Conservation (phyloP, 1,284 basidiomycete species). For the Cryptococcus wingfieldii region DNA sequence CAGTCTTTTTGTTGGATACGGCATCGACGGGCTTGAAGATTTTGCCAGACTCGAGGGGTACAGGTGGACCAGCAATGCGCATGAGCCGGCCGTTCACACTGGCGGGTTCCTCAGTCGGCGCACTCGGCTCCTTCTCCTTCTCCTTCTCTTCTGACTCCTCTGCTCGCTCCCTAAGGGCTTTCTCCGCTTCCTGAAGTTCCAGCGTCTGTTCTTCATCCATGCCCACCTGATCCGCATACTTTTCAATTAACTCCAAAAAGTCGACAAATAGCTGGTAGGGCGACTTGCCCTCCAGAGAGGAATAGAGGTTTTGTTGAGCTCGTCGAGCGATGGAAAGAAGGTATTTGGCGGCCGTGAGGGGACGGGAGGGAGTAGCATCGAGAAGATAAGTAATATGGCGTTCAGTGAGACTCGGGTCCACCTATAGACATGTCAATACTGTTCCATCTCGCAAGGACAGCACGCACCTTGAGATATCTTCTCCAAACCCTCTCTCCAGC, state of each 20-base stretch:
- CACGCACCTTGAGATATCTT: conserved; percentile 67
- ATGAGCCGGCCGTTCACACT: conserved; percentile 63
- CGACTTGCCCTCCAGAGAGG: conserved; percentile 88
- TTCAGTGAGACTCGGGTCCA: conserved; percentile 82
- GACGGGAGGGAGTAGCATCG: conserved; percentile 65
- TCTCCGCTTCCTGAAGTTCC: conserved; percentile 41
- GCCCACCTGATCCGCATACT: conserved; percentile 87
- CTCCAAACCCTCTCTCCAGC: conserved; percentile 84
- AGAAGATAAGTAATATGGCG: conserved; percentile 75
- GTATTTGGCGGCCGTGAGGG: conserved; percentile 90
- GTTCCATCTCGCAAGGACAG: neutral
- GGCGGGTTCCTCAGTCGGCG: conserved; percentile 50
- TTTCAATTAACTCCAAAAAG: conserved; percentile 88
- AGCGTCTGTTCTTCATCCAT: conserved; percentile 73
- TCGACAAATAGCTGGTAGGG: conserved; percentile 90
- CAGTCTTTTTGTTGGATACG: conserved; percentile 47
- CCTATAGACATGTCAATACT: conserved; percentile 20
- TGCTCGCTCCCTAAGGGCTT: conserved; percentile 43
- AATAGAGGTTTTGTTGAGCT: conserved; percentile 76
- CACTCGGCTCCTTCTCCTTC: conserved; percentile 30
- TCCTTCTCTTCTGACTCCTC: conserved; percentile 29
- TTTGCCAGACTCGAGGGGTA: conserved; percentile 48
- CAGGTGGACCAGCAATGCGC: conserved; percentile 67
- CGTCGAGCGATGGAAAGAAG: conserved; percentile 77
- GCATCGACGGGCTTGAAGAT: conserved; percentile 27